A percentile compares a stretch with the other conserved stretches of the same genome.
Evolutionary conservation across 768 basidiomycete species (phyloP).

Genomic region (Podaxis rugospora): DNA sequence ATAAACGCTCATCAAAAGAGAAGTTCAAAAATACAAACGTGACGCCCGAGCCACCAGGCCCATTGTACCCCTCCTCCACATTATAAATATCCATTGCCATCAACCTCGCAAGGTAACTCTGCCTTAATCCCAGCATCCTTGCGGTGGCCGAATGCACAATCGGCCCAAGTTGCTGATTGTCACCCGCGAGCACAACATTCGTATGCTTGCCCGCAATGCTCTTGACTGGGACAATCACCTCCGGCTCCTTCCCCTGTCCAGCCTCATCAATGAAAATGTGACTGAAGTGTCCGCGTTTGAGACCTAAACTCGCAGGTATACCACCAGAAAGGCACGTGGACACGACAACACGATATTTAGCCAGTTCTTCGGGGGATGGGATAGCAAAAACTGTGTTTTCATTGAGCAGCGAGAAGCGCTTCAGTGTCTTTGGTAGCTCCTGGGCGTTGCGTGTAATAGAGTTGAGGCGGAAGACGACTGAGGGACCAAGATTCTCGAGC

Average conservation of each 20-base stretch:
- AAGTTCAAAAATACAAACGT: constrained; percentile 23
- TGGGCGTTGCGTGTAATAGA: constrained; percentile 37
- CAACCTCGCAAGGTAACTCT: constrained; percentile 48
- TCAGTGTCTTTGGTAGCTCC: constrained; percentile 33
- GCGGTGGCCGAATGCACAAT: constrained; percentile 48
- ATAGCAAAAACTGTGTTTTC: constrained; percentile 39
- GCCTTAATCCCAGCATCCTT: constrained; percentile 40
- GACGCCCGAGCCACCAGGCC: constrained; percentile 27
- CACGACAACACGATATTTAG: constrained; percentile 48
- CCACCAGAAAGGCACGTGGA: constrained; percentile 54
- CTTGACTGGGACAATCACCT: constrained; percentile 52
- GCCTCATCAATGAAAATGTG: constrained; percentile 66
- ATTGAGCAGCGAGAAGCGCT: constrained; percentile 34
- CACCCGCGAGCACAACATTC: constrained; percentile 54
- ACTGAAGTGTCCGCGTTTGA: constrained; percentile 49
- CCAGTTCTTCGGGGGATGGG: constrained; percentile 35
- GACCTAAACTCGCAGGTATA: constrained; percentile 42
- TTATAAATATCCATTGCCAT: constrained; percentile 38
- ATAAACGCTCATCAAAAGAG: neutral
- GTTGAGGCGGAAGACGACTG: constrained; percentile 49
- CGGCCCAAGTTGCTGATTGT: constrained; percentile 61
- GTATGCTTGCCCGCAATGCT: constrained; percentile 41
- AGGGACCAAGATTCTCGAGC: constrained; percentile 29
- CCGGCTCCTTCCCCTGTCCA: constrained; percentile 59
- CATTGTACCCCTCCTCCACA: constrained; percentile 20